These are phyloP conservation scores for Fusarium brevicatenulatum DNA, from an alignment of 2,329 filamentous ascomycete species.

Conservation along the genomic window DNA sequence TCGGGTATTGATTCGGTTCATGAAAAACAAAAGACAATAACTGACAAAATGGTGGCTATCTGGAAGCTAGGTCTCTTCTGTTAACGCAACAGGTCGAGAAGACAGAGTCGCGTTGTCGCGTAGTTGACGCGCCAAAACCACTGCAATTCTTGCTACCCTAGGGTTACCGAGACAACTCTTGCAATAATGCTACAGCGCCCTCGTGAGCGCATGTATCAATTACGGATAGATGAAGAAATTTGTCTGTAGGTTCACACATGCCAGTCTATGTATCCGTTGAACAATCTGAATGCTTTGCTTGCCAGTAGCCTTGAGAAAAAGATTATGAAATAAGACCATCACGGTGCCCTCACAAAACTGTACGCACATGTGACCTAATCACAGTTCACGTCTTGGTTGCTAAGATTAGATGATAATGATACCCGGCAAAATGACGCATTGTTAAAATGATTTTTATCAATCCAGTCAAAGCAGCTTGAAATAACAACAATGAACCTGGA, in stretches of 20 bases:
- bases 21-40: fast-evolving
- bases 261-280: fast-evolving
- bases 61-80: neutral
- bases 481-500: fast-evolving
- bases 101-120: fast-evolving
- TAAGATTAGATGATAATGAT: neutral
- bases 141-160: neutral
- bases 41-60: fast-evolving
- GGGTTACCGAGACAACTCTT: too few relatives aligned
- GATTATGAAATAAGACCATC: too few relatives aligned
- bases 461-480: fast-evolving
- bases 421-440: fast-evolving
- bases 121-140: neutral
- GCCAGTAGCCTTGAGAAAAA: too few relatives aligned
- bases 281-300: neutral
- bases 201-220: neutral
- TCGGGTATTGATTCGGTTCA: fast-evolving
- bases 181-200: too few relatives aligned
- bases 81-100: neutral
- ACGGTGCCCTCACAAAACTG: too few relatives aligned
- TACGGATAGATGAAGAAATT: fast-evolving
- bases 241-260: fast-evolving
- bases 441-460: fast-evolving
- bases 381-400: fast-evolving
- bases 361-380: fast-evolving